Conservation (phyloP, 2,329 filamentous ascomycete genomes). For the Amylocarpus encephaloides region DNA sequence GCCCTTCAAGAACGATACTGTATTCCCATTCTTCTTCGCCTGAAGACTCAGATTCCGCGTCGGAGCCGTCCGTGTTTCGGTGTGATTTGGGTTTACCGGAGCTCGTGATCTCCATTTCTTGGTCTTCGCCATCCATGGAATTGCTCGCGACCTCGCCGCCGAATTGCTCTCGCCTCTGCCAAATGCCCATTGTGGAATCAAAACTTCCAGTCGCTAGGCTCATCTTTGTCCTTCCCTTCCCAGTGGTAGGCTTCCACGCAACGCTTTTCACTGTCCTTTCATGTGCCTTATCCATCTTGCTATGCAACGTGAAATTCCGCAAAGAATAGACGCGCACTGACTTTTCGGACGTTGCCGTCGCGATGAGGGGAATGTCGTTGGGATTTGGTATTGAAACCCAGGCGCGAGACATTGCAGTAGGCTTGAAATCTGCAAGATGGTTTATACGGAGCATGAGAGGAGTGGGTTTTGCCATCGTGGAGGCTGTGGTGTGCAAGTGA, state of each 20-base stretch:
- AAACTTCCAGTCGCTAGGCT: conserved; percentile 91
- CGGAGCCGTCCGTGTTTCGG: conserved; percentile 22
- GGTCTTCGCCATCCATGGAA: conserved; percentile 16
- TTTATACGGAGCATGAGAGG: conserved; percentile 1
- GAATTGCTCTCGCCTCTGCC: conserved; percentile 52
- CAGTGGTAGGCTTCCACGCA: conserved; percentile 75
- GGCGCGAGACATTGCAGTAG: conserved; percentile 62
- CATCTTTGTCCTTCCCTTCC: conserved; percentile 50
- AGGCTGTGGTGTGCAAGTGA: background rate
- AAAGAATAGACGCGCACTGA: conserved; percentile 87
- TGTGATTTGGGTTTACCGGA: conserved; percentile 19
- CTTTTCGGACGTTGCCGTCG: conserved; percentile 81
- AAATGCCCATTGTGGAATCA: conserved; percentile 83
- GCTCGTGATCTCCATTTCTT: conserved; percentile 39
- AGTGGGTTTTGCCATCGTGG: conserved; percentile 1
- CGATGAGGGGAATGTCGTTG: conserved; percentile 70
- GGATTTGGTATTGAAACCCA: conserved; percentile 87
- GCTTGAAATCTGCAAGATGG: conserved; percentile 29
- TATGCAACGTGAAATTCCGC: conserved; percentile 70
- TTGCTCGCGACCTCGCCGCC: too few relatives aligned
- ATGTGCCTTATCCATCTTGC: conserved; percentile 78
- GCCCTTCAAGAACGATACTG: conserved; percentile 84
- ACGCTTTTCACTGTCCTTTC: conserved; percentile 80
- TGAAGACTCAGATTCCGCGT: conserved; percentile 36
- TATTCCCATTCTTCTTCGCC: conserved; percentile 82